Base-by-base conservation (phyloP, 2,329 filamentous ascomycete species). In the Microascus cirrosus region DNA sequence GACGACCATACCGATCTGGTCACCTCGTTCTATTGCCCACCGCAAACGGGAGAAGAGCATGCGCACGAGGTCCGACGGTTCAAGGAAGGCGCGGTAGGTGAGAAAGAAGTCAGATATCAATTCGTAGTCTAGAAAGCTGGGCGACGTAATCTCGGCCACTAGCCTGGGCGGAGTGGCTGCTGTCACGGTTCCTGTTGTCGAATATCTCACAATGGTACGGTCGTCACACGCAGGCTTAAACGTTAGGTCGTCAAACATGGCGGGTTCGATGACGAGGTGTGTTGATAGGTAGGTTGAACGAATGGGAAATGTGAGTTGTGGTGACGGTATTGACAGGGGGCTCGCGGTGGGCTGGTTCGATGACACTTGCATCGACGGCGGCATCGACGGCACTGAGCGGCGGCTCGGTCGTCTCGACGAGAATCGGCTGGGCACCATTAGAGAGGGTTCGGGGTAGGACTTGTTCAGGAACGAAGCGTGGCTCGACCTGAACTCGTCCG, bases 101-200 rank as follows among this genome's bases (percentile, higher is more conserved):
- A 99, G 81, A 67, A 99, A 99, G 72, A 99, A 99, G 70, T 99
- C 94, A 1, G 94, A 97, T 4, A 99, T 83, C 5, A 99, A 80
- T 66, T 97, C 93, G 69, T 99, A 99, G 70, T 99, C 93, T 66
- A 99, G 83, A 68, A 97, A 96, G 55, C 85, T 91, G 18, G 94
- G 90, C 0, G 94, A 97, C 0, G 94, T 97, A 62, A 99, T 96
- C 72, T 99, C 92, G 13, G 93, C 92, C 55, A 99, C 89, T 42
- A 99, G 83, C 13, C 94, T 86, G 2, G 92, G 86, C 1, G 93
- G 91, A 0, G 91, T 96, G 15, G 94, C 94, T 36, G 94, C 94
- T 34, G 86, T 86, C 22, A 99, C 92, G 50, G 90, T 82, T 54
- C 85, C 84, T 12, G 83, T 83, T 3, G 77, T 74, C 2, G 84